Conservation (phyloP, 2,329 filamentous ascomycete species). For the Stromatinia cepivora region DNA sequence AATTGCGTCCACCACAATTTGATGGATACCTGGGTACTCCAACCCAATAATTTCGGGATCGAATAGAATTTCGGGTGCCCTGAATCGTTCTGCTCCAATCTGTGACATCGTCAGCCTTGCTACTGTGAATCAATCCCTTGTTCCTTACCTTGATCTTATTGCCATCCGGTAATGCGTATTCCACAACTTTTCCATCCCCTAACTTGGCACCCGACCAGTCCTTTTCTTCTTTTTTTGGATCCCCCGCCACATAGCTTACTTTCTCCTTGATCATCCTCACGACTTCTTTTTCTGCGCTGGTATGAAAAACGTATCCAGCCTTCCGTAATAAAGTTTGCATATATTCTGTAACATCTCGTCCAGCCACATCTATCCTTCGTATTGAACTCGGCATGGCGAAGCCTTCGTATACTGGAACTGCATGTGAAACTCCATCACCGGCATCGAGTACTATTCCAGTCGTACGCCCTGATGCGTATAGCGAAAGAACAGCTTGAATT, state of each 20-base stretch:
- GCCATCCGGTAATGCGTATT: constrained; percentile 90
- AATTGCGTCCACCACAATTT: constrained; percentile 96
- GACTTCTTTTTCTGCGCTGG: constrained; percentile 98
- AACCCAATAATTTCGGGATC: constrained; percentile 95
- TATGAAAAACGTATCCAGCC: constrained; percentile 92
- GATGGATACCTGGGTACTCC: constrained; percentile 95
- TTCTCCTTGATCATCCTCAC: constrained; percentile 96
- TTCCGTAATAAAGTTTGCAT: constrained; percentile 89
- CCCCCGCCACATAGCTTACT: constrained; percentile 84
- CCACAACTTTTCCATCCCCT: constrained; percentile 74
- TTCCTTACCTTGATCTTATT: constrained; percentile 80
- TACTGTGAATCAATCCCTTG: constrained; percentile 2
- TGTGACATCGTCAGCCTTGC: constrained; percentile 43
- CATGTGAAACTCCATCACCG: constrained; percentile 94
- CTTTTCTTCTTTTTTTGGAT: constrained; percentile 93
- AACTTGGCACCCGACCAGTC: constrained; percentile 84
- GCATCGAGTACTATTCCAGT: constrained; percentile 95
- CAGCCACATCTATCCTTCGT: constrained; percentile 91
- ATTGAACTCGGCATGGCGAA: constrained; percentile 97
- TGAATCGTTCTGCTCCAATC: constrained; percentile 91
- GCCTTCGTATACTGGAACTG: constrained; percentile 95
- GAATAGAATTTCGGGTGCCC: constrained; percentile 95
- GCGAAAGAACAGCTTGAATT: constrained; percentile 91
- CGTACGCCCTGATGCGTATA: constrained; percentile 94
- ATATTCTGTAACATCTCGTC: constrained; percentile 93